Base-by-base conservation (phyloP, 1,139 yeast species). In the Wickerhamomyces sp. region DNA sequence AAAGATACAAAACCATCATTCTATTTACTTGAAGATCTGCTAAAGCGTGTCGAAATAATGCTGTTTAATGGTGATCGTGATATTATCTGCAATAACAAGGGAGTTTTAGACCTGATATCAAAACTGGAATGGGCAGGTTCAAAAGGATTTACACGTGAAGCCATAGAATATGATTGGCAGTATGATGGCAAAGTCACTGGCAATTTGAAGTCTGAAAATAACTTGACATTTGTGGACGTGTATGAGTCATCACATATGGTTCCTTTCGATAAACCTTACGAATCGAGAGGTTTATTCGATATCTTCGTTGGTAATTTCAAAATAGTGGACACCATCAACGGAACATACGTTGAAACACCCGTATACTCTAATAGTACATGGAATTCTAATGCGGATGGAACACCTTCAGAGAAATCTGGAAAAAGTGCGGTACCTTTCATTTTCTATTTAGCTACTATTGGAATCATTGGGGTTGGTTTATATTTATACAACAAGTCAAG, bases 191-290 rank as follows among this genome's bases (percentile, higher is more conserved):
- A 58, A 7, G 41, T 51, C 6, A 78, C 74, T 1, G 94, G 94
- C 1, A 65, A 65, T 37, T 60, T 81, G 31, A 64, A 66, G 45
- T 47, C 58, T 54, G 90, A 80, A 40, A 72, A 89, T 46, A 87
- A 87, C 54, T 67, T 92, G 53, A 85, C 96, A 0, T 85, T 82
- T 59, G 76, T 87, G 22, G 77, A 80, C 46, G 77, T 90, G 2
- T 78, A 67, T 56, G 78, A 87, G 52, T 77, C 96, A 0, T 82
- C 95, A 5, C 98, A 92, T 58, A 92, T 92, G 99, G 95, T 90
- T 18, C 96, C 98, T 1, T 84, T 78, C 52, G 97, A 92, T 57
- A 63, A 76, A 39, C 87, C 95, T 1, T 77, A 72, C 34, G 69
- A 76, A 25, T 74, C 90, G 8, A 69, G 89, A 49, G 88, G 90